Evolutionary conservation across 345 rosid species (phyloP), one percentile per base, ranked within the genome.

Genomic region (Luvunga scandens): DNA sequence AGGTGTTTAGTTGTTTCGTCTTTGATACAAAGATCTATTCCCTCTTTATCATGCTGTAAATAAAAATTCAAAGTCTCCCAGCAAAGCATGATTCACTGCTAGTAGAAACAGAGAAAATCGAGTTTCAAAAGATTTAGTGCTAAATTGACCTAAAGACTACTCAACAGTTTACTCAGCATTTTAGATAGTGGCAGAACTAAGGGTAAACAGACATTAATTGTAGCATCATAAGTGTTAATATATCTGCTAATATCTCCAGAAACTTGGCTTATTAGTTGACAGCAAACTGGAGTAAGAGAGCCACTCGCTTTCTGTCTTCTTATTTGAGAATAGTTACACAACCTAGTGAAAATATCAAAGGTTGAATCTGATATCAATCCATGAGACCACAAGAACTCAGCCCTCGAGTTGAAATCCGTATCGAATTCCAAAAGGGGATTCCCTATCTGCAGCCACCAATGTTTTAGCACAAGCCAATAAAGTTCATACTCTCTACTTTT

Each of bases 321-420:
- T 53, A 86, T 60, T 60, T 73, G 82, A 36, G 91, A 86, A 76
- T 60, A 77, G 77, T 86, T 86, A 69, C 91, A 86, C 2, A 22
- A 9, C 4, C 76, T 42, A n/a, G 73, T 76, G 50, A 75, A 59
- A 13, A 81, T 80, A 16, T 81, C 65, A 25, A 75, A 83, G 22
- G 86, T 83, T 18, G 85, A 66, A 33, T 88, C 91, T 76, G 91
- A 88, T 33, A 88, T 84, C 62, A 88, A 24, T 7, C 91, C 91
- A 56, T 88, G 91, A n/a, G 91, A 84, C 91, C 91, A 88, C 27
- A 66, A 80, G 57, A 65, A 88, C 28, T 66, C 79, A 22, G 81
- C 88, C 42, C 72, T 75, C 0, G 89, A 78, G 73, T 86, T 86
- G 42, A 79, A 55, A 73, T 86, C 89, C 1, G 85, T 77, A n/a